phyloP scores from a whole-genome alignment of 164 flowering plant genomes.

The Annona cherimola region DNA sequence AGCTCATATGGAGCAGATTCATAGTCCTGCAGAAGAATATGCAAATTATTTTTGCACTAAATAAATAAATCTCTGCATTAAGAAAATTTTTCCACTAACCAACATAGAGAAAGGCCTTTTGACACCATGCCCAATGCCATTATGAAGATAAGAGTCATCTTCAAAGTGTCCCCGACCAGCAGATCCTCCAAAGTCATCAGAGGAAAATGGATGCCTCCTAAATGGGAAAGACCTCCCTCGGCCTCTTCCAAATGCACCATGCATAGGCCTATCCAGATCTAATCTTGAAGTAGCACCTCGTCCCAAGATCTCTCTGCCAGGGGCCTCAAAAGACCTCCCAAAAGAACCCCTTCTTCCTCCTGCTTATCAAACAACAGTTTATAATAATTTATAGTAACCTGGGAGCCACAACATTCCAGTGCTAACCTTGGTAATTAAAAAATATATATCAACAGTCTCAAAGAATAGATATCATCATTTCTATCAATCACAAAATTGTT shows the following conservation, averaged over 20 bases:
- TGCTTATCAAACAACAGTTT: conserved; percentile 13
- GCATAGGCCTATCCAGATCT: conserved; percentile 37
- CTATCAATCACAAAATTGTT: no score
- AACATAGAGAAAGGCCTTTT: conserved; percentile 52
- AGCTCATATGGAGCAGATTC: conserved; percentile 54
- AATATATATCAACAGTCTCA: no score
- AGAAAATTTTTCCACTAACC: conserved; percentile 26
- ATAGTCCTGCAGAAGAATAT: conserved; percentile 30
- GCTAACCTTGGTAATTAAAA: background rate
- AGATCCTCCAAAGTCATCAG: conserved; percentile 35
- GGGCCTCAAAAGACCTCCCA: conserved; percentile 27
- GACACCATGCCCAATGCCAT: conserved; percentile 36
- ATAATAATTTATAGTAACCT: background rate
- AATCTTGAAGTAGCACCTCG: conserved; percentile 28
- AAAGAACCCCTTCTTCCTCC: conserved; percentile 48
- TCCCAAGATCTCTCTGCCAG: conserved; percentile 15
- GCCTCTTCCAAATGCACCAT: conserved; percentile 29
- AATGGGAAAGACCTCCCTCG: conserved; percentile 22
- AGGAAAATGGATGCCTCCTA: conserved; percentile 42
- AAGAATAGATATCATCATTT: no score
- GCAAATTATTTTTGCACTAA: background rate
- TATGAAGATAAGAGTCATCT: conserved; percentile 50
- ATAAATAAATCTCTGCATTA: background rate
- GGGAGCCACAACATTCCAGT: background rate
- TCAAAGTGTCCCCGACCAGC: conserved; percentile 32